Percentiles rank a stretch among this genome's conserved stretches.
These are phyloP conservation scores for Corylus heterophylla DNA, from an alignment of 306 rosid genomes.

Conservation along the genomic window DNA sequence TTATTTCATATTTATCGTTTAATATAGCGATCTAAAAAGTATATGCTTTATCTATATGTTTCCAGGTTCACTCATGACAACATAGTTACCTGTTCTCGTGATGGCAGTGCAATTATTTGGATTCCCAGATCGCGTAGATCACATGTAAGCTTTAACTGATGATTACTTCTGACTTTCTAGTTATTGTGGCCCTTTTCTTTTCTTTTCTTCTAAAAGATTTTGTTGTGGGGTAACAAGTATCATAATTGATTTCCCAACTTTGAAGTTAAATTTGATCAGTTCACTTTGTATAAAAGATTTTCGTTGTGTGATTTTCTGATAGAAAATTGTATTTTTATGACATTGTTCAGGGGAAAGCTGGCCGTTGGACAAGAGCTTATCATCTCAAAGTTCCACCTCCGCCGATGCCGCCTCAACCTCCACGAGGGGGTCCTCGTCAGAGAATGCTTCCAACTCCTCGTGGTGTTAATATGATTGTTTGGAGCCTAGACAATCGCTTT, in stretches of 20 bases:
- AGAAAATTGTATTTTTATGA: constrained; percentile 23
- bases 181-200: constrained; percentile 1
- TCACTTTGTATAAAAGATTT: neutral
- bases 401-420: constrained; percentile 94
- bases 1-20: neutral
- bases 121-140: constrained; percentile 92
- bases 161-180: constrained; percentile 19
- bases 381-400: constrained; percentile 99
- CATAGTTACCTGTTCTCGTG: constrained; percentile 98
- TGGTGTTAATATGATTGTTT: constrained; percentile 97
- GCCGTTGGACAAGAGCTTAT: constrained; percentile 97
- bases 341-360: constrained; percentile 71
- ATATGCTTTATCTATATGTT: constrained; percentile 17
- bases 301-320: constrained; percentile 13
- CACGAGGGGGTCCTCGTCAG: constrained; percentile 95
- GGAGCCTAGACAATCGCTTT: constrained; percentile 99
- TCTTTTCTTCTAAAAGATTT: neutral
- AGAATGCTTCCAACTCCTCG: constrained; percentile 98
- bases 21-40: constrained; percentile 19
- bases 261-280: constrained; percentile 15
- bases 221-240: neutral
- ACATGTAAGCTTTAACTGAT: constrained; percentile 56
- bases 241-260: constrained; percentile 21
- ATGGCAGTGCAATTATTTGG: constrained; percentile 99
- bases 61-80: constrained; percentile 94